phyloP scores from a whole-genome alignment of 2,329 filamentous ascomycete species.

The Pseudovirgaria hyperparasitica region DNA sequence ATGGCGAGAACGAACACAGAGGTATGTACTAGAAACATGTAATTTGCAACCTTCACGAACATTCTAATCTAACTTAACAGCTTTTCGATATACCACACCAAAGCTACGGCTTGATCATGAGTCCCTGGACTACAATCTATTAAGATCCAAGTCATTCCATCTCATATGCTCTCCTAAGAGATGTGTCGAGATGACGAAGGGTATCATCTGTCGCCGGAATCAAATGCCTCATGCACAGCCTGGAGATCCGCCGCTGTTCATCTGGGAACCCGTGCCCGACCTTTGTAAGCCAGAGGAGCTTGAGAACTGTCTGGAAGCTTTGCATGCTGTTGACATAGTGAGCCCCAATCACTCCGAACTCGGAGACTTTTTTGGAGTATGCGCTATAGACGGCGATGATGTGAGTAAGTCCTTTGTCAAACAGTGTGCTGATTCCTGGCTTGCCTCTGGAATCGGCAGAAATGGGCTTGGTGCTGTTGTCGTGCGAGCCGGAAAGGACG shows the following conservation, averaged over 20 bases:
- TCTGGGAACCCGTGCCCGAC: conserved; percentile 95
- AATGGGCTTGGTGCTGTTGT: conserved; percentile 44
- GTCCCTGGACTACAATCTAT: conserved; percentile 53
- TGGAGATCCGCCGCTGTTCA: conserved; percentile 50
- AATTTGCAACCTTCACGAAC: background rate
- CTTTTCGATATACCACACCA: conserved; percentile 78
- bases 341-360: conserved; percentile 83
- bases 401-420: conserved; percentile 28
- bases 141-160: conserved; percentile 69
- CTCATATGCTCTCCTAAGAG: conserved; percentile 71
- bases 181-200: conserved; percentile 61
- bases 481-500: conserved; percentile 57
- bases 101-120: conserved; percentile 68
- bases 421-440: conserved; percentile 24
- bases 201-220: conserved; percentile 47
- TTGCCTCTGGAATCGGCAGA: conserved; percentile 21
- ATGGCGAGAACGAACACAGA: conserved; percentile 56
- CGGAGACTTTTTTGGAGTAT: conserved; percentile 63
- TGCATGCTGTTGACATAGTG: conserved; percentile 44
- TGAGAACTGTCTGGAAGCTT: conserved; percentile 38
- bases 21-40: conserved; percentile 17
- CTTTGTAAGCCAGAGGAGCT: conserved; percentile 59
- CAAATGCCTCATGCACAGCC: conserved; percentile 12
- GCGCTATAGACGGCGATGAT: conserved; percentile 17
- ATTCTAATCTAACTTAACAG: conserved; percentile 18